A percentile compares a stretch with the other conserved stretches of the same genome.
Evolutionary conservation across 192 early-diverging fungal genomes (phyloP).

Genomic region (Coemansia brasiliensis): DNA sequence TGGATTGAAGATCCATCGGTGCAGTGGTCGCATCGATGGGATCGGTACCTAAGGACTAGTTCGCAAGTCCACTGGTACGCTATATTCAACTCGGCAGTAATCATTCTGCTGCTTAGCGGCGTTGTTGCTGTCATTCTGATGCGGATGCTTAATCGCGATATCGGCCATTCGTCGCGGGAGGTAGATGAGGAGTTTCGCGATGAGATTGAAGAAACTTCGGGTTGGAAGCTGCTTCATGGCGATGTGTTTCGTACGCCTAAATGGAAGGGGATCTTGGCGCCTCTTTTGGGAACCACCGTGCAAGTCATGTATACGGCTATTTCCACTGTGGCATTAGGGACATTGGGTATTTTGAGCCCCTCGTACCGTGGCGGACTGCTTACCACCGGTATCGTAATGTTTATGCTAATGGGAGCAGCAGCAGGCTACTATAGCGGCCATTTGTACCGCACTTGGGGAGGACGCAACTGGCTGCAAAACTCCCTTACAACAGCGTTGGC

Average conservation of each 20-base stretch:
- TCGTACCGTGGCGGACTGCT: slow-evolving; percentile 67
- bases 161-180: slow-evolving; percentile 34
- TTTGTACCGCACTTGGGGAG: slow-evolving; percentile 70
- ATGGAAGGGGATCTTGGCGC: slow-evolving; percentile 65
- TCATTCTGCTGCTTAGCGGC: slow-evolving; percentile 64
- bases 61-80: slow-evolving; percentile 67
- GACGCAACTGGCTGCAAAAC: slow-evolving; percentile 69
- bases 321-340: slow-evolving; percentile 57
- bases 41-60: slow-evolving; percentile 59
- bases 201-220: slow-evolving; percentile 67
- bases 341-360: slow-evolving; percentile 63
- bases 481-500: slow-evolving; percentile 61
- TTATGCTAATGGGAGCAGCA: slow-evolving; percentile 57
- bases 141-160: slow-evolving; percentile 66
- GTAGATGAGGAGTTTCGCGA: slow-evolving; percentile 54
- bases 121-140: slow-evolving; percentile 68
- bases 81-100: slow-evolving; percentile 68
- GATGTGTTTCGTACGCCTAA: slow-evolving; percentile 75
- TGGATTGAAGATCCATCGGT: slow-evolving; percentile 62
- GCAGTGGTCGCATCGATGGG: slow-evolving; percentile 65
- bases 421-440: slow-evolving; percentile 72
- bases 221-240: slow-evolving; percentile 77
- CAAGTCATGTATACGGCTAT: slow-evolving; percentile 64
- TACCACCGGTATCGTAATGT: slow-evolving; percentile 56
- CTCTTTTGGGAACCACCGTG: slow-evolving; percentile 71